Percentiles rank a stretch among this genome's conserved stretches.
These are phyloP conservation scores for Thielaviopsis populi DNA, from an alignment of 2,329 filamentous ascomycete genomes.

Conservation along the genomic window DNA sequence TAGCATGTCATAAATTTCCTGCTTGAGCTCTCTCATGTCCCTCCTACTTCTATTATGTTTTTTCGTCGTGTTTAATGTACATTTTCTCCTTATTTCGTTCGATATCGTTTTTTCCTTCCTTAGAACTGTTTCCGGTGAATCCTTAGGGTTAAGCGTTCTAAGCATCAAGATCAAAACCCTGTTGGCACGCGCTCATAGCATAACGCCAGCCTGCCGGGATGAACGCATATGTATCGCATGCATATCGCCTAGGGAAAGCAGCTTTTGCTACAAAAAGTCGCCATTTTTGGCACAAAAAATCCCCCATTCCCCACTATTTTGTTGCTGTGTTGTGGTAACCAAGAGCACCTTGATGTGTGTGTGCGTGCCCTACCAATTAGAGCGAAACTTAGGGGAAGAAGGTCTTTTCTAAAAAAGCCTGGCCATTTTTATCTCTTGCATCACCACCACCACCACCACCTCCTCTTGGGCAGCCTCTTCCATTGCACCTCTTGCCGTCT, in stretches of 20 bases:
- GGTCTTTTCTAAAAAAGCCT: neutral
- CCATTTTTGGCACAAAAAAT: neutral
- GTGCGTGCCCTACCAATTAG: too few relatives aligned
- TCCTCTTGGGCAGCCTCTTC: too few relatives aligned
- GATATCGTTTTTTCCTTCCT: neutral
- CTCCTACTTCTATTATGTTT: too few relatives aligned
- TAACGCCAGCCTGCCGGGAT: neutral
- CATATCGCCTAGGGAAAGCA: neutral
- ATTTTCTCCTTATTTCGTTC: neutral
- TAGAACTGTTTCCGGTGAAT: too few relatives aligned
- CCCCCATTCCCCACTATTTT: neutral
- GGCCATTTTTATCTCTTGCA: neutral
- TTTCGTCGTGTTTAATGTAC: neutral
- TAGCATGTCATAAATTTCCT: too few relatives aligned
- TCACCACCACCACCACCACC: too few relatives aligned
- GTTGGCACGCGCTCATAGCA: too few relatives aligned
- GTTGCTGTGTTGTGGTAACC: neutral
- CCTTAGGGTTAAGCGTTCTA: neutral
- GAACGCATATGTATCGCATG: neutral
- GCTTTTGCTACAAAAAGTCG: neutral
- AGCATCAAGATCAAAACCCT: too few relatives aligned
- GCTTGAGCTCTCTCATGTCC: too few relatives aligned
- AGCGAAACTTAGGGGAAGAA: neutral
- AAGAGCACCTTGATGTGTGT: too few relatives aligned
- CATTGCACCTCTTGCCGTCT: neutral